phyloP scores from a whole-genome alignment of 2,329 filamentous ascomycete species.

The Rutstroemia sydowiana region DNA sequence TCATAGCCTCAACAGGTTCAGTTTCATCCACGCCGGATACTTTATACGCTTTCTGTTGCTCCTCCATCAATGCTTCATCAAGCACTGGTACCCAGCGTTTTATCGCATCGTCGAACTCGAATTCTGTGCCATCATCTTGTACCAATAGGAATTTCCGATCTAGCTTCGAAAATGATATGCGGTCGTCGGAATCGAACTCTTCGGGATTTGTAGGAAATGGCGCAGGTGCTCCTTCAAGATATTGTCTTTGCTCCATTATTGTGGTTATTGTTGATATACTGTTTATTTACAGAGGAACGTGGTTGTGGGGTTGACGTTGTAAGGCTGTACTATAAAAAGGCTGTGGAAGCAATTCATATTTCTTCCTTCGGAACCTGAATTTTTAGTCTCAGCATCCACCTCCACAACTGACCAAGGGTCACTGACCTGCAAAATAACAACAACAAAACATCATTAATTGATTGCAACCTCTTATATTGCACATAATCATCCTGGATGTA shows the following conservation, averaged over 20 bases:
- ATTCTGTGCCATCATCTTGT: slow-evolving; percentile 76
- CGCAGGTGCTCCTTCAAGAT: slow-evolving; percentile 5
- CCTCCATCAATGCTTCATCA: slow-evolving; percentile 52
- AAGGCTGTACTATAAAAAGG: background rate
- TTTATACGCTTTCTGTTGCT: slow-evolving; percentile 55
- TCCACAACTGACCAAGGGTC: too few relatives aligned
- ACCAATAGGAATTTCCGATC: slow-evolving; percentile 79
- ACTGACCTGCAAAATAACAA: too few relatives aligned
- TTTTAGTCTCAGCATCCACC: too few relatives aligned
- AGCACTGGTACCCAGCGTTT: slow-evolving; percentile 69
- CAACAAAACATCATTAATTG: too few relatives aligned
- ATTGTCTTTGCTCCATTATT: slow-evolving; percentile 22
- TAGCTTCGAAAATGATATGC: slow-evolving; percentile 80
- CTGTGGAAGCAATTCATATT: too few relatives aligned
- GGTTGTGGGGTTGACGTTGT: slow-evolving; percentile 5
- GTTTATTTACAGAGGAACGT: background rate
- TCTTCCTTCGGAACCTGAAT: too few relatives aligned
- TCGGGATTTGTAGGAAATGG: slow-evolving; percentile 27
- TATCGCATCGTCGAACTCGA: slow-evolving; percentile 66
- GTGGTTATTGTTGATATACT: background rate
- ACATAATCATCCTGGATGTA: too few relatives aligned
- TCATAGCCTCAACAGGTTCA: slow-evolving; percentile 40
- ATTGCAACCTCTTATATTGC: too few relatives aligned
- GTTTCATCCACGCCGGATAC: slow-evolving; percentile 52
- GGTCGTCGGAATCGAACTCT: slow-evolving; percentile 65